These are phyloP conservation scores for Alternaria postmessia DNA, from an alignment of 2,329 filamentous ascomycete genomes.

Conservation along the genomic window DNA sequence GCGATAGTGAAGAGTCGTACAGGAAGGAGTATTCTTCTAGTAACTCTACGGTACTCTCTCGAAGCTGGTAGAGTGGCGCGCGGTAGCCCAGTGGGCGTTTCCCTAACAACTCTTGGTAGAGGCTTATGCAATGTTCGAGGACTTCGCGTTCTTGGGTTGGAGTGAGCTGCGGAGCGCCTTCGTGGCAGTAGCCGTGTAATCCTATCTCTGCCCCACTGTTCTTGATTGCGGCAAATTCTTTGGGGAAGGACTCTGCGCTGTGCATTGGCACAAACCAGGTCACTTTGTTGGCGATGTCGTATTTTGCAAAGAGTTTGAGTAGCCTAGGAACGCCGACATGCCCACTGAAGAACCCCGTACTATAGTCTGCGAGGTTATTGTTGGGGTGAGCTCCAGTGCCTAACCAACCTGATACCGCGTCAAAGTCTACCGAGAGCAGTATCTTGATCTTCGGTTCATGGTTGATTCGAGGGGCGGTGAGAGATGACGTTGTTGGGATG, in stretches of 20 bases:
- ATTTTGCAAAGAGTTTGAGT: slow-evolving; percentile 62
- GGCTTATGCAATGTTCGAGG: slow-evolving; percentile 57
- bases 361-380: slow-evolving; percentile 66
- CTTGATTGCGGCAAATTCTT: slow-evolving; percentile 59
- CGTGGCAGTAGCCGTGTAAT: slow-evolving; percentile 60
- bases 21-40: slow-evolving; percentile 60
- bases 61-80: slow-evolving; percentile 61
- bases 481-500: not conserved
- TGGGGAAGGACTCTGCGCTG: slow-evolving; percentile 65
- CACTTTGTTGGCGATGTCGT: slow-evolving; percentile 60
- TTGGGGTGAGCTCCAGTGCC: slow-evolving; percentile 63
- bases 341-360: slow-evolving; percentile 63
- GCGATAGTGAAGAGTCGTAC: slow-evolving; percentile 61
- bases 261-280: slow-evolving; percentile 70
- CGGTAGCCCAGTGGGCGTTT: slow-evolving; percentile 60
- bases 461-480: not conserved
- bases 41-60: slow-evolving; percentile 58
- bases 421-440: slow-evolving; percentile 60
- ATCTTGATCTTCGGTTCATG: slow-evolving; percentile 49
- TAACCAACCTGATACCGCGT: slow-evolving; percentile 67
- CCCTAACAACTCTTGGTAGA: slow-evolving; percentile 56
- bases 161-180: slow-evolving; percentile 57
- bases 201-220: slow-evolving; percentile 64
- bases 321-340: slow-evolving; percentile 65
- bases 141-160: slow-evolving; percentile 60